Percentiles rank a stretch among this genome's conserved stretches.
phyloP scores from a whole-genome alignment of 192 early-diverging fungal species.

The Umbelopsis sp. region DNA sequence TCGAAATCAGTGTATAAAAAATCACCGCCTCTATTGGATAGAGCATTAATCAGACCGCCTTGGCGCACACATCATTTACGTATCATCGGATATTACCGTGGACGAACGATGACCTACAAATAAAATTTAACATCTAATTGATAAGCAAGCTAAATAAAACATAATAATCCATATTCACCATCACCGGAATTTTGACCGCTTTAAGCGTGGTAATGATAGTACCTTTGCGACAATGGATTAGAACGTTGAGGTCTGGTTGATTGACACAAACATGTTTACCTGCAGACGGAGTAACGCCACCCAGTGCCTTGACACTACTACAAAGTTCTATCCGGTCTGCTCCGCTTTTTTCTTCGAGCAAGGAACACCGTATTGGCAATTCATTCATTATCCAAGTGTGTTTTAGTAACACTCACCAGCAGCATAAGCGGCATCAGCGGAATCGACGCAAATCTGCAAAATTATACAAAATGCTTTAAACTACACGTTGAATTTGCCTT shows the following conservation, averaged over 20 bases:
- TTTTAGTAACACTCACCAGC: background rate
- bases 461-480: background rate
- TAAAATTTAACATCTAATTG: background rate
- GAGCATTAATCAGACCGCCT: background rate
- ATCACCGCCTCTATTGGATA: slow-evolving; percentile 55
- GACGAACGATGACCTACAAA: slow-evolving; percentile 60
- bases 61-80: background rate
- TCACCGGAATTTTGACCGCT: slow-evolving; percentile 53
- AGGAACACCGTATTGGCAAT: too few relatives aligned
- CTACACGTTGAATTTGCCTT: background rate
- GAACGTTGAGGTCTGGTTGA: background rate
- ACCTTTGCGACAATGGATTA: slow-evolving; percentile 22
- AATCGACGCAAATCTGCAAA: slow-evolving; percentile 11
- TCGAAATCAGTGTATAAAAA: slow-evolving; percentile 56
- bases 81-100: slow-evolving; percentile 33
- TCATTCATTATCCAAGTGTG: background rate
- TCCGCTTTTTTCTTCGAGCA: slow-evolving; percentile 47
- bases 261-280: slow-evolving; percentile 25
- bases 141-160: background rate
- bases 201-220: slow-evolving; percentile 39
- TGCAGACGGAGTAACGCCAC: slow-evolving; percentile 63
- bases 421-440: background rate
- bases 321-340: slow-evolving; percentile 65
- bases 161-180: slow-evolving; percentile 27
- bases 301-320: slow-evolving; percentile 59